Evolutionary conservation across 2,329 filamentous ascomycete species (phyloP), one percentile per base, ranked within the genome.

Genomic region (Leptographium flavum): DNA sequence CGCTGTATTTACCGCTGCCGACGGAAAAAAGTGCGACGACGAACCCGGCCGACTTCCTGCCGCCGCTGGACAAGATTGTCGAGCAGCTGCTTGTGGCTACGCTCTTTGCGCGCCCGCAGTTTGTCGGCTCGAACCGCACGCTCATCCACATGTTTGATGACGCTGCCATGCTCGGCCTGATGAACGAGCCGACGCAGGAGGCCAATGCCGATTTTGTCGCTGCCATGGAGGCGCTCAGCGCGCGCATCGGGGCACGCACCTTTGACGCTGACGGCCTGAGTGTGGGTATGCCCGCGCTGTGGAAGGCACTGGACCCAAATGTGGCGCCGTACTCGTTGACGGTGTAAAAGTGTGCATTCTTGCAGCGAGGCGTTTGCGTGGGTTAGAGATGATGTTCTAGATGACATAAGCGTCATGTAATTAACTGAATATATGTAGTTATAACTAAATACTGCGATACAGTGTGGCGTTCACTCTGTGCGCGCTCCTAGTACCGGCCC

Each of bases 221-320:
- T 11, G 49, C 51, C 17, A 68, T 71, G 64, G 40, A 54, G 45
- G 49, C 37, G 4, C 59, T 68, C 36, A 69, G 67, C 52, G 44
- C 53, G 3, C 50, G 55, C 25, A 54, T 70, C 10, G 54, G 55
- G n/a, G 54, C 46, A 6, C 59, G 65, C n/a, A 49, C 21, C 0
- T 71, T 73, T 54, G 66, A 66, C 47, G 46, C 45, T 3, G 39
- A 64, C 5, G 69, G 68, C 0, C 56, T 71, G 38, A 61, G 59
- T 50, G 58, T 63, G 48, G 67, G 66, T 2, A 69, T 69, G 67
- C 68, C 68, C 7, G 70, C 69, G 49, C 39, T 70, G 2, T 71
- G 59, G 53, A 49, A 49, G 45, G 52, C 46, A 11, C 32, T 55
- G 35, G 51, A 55, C 37, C 53, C 53, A 1, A 49, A 47, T 8